These are phyloP conservation scores for Auricularia sp. DNA, from an alignment of 768 basidiomycete species.

Conservation along the genomic window DNA sequence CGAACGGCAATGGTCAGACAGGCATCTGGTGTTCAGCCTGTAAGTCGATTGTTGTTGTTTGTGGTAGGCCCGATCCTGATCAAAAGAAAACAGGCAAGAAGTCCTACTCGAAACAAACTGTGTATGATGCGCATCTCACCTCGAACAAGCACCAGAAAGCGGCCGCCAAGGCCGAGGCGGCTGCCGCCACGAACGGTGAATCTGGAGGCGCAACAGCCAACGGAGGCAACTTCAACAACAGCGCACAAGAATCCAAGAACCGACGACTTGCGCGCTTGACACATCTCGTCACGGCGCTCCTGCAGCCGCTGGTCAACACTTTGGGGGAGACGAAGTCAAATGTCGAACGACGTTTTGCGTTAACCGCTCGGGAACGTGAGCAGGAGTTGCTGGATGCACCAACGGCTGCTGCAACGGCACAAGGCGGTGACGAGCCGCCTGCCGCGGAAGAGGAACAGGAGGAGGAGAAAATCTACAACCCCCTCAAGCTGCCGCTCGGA, in stretches of 20 bases:
- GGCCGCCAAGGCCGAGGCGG: conserved; percentile 47
- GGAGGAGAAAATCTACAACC: conserved; percentile 96
- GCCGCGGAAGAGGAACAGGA: conserved; percentile 74
- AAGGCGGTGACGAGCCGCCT: conserved; percentile 34
- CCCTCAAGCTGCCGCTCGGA: conserved; percentile 88
- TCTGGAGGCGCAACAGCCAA: conserved; percentile 9
- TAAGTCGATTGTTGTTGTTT: conserved; percentile 32
- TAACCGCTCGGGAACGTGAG: conserved; percentile 96
- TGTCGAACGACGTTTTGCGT: conserved; percentile 90
- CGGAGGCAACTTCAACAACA: conserved; percentile 19
- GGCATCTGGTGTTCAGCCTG: conserved; percentile 94
- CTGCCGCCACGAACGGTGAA: conserved; percentile 50
- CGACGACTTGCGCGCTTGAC: conserved; percentile 64
- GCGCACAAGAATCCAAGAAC: conserved; percentile 32
- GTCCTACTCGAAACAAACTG: conserved; percentile 91
- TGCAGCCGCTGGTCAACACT: conserved; percentile 50
- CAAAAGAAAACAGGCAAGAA: conserved; percentile 63
- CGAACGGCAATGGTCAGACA: conserved; percentile 36
- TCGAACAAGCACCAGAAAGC: conserved; percentile 96
- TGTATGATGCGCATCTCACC: conserved; percentile 90
- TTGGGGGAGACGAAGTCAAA: conserved; percentile 90
- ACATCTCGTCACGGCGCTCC: conserved; percentile 56
- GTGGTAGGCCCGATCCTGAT: conserved; percentile 1
- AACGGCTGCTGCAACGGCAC: conserved; percentile 35
- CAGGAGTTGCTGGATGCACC: conserved; percentile 76